Conservation (phyloP, 176 grass and related monocot genomes). For the Oryza longistaminata region DNA sequence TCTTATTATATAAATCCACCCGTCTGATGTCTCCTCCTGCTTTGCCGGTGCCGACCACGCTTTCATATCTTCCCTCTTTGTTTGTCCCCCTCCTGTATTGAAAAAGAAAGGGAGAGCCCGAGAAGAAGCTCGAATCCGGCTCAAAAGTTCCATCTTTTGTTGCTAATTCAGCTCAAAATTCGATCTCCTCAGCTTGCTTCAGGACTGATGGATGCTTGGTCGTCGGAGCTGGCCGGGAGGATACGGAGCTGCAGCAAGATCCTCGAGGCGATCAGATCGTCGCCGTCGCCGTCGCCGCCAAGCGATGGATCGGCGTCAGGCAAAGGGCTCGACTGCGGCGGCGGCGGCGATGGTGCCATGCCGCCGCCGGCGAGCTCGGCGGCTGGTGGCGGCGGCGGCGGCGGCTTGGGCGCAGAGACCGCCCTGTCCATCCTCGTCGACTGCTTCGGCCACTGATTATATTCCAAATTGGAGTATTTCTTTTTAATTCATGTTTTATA, state of each 20-base stretch:
- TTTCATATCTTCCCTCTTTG: background rate
- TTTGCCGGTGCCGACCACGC: background rate
- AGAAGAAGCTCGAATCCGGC: background rate
- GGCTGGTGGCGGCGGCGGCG: background rate
- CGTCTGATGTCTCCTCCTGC: background rate
- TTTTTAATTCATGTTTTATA: background rate
- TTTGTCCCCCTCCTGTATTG: background rate
- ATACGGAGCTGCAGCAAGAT: background rate
- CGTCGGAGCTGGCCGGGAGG: background rate
- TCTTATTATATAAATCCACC: background rate
- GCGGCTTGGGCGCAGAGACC: background rate
- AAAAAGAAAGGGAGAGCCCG: background rate
- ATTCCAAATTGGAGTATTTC: background rate
- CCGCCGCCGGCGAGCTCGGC: background rate
- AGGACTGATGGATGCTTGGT: background rate
- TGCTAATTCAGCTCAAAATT: background rate
- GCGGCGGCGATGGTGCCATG: background rate
- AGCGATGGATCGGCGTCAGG: background rate
- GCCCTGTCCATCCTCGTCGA: background rate
- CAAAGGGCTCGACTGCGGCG: background rate
- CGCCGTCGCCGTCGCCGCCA: background rate
- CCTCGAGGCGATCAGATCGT: background rate
- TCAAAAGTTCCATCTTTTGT: background rate
- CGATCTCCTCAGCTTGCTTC: background rate
- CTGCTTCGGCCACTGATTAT: background rate